Evolutionary conservation across 805 yeast species (phyloP), one percentile per base, ranked within the genome.

Genomic region (Torulaspora maleeae): DNA sequence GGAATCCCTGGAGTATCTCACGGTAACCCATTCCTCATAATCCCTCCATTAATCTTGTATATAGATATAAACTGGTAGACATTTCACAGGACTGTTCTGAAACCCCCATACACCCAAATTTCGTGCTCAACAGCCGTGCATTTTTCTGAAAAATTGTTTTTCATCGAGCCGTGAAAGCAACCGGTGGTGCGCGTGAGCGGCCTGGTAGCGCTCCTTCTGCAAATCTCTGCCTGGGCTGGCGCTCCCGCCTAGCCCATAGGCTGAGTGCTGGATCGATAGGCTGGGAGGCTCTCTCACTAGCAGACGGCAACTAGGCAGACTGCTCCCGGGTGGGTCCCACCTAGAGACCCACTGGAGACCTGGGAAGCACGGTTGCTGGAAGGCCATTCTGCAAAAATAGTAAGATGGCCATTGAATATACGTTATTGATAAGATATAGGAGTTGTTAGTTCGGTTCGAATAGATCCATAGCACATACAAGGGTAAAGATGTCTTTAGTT

Each of bases 401-500:
- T 22, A 16, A 15, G 35, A 32, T 32, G 22, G 35, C 35, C 35
- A 30, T 22, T 36, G 29, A 38, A 27, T 20, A 36, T 12, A 38
- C 33, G 22, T 20, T 39, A 33, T 27, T 32, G 34, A 43, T 16
- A 38, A 33, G 15, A 12, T 24, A 10, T 12, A 10, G 10, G 25
- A 33, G 12, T 9, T 30, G 27, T n/a, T 28, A 38, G 39, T 44
- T 32, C 28, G 11, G 20, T 15, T 38, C 39, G 22, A 37, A 37
- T 37, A 45, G 37, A 33, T 27, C 22, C 45, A 45, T 45, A 45
- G 35, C 42, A 36, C 51, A 51, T 52, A 51, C 53, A 51, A 58
- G 57, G 58, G 56, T 59, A 77, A 79, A 76, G 66, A 86, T 87
- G 96, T 86, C 96, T 74, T 83, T 88, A 82, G 96, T 89, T 78